These are phyloP conservation scores for Cajanus cajan DNA, from an alignment of 306 rosid genomes.

Conservation along the genomic window DNA sequence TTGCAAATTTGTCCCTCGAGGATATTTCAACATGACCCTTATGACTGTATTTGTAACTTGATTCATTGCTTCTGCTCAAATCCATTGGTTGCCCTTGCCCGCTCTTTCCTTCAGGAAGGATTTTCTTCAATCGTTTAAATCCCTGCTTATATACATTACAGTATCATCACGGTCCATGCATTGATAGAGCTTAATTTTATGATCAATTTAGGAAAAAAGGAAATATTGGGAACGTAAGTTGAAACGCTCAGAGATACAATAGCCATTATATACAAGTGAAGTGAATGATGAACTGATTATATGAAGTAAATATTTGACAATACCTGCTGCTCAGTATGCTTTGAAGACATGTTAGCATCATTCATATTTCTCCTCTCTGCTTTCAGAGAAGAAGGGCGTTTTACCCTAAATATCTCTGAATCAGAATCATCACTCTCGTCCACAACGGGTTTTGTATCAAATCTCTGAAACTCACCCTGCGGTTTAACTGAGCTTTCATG, in stretches of 20 bases:
- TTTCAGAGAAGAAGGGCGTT: slow-evolving; percentile 83
- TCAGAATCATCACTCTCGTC: slow-evolving; percentile 83
- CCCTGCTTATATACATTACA: slow-evolving; percentile 49
- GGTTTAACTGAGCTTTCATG: slow-evolving; percentile 42
- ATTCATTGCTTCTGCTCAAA: slow-evolving; percentile 51
- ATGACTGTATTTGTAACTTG: slow-evolving; percentile 44
- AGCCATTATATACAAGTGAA: neutral
- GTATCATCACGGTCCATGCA: slow-evolving; percentile 1
- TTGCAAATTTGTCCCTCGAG: slow-evolving; percentile 45
- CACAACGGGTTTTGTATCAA: slow-evolving; percentile 36
- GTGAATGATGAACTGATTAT: neutral
- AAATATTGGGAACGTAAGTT: neutral
- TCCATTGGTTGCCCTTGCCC: slow-evolving; percentile 42
- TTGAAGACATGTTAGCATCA: slow-evolving; percentile 30
- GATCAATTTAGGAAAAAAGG: neutral
- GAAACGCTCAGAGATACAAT: neutral
- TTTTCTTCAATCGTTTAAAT: slow-evolving; percentile 73
- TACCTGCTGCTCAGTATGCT: slow-evolving; percentile 76
- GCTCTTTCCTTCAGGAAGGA: slow-evolving; percentile 53
- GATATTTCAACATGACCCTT: slow-evolving; percentile 47
- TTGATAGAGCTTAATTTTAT: neutral
- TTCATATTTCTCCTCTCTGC: slow-evolving; percentile 56
- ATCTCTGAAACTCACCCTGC: slow-evolving; percentile 36
- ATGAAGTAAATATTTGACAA: neutral
- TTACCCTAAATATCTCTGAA: slow-evolving; percentile 80